Percentiles rank a stretch among this genome's conserved stretches.
Evolutionary conservation across 1,284 basidiomycete species (phyloP).

Genomic region (Apiotrichum mycotoxinovorans): DNA sequence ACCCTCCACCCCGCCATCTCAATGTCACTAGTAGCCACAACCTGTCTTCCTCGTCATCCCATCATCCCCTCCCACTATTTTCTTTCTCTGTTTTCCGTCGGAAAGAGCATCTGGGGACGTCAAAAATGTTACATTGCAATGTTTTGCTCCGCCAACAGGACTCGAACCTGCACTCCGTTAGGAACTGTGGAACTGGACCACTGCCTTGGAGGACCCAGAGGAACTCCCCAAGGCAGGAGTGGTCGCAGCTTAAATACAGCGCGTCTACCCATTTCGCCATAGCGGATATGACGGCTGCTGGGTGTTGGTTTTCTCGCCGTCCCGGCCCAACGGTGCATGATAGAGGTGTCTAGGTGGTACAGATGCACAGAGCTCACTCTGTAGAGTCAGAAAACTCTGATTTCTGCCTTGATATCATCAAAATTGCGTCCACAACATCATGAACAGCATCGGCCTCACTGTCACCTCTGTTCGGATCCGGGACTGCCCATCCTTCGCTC

Average conservation of each 20-base stretch:
- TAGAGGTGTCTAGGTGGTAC: not conserved
- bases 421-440: not conserved
- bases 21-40: no score
- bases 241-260: constrained; percentile 1
- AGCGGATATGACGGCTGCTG: not conserved
- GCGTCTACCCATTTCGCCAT: constrained; percentile 11
- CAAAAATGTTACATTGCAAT: no score
- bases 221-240: no score
- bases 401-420: not conserved
- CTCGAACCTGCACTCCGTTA: constrained; percentile 13
- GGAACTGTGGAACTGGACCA: not conserved
- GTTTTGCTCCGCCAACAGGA: constrained; percentile 12
- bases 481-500: not conserved
- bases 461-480: not conserved
- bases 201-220: no score
- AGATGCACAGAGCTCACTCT: not conserved
- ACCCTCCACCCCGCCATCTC: no score
- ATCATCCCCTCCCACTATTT: not conserved
- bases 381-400: not conserved
- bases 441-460: not conserved
- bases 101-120: not conserved
- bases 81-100: not conserved
- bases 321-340: not conserved
- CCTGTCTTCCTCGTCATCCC: not conserved
- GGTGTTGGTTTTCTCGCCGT: not conserved